phyloP scores from a whole-genome alignment of 257 asterid species.

The Penstemon barbatus region DNA sequence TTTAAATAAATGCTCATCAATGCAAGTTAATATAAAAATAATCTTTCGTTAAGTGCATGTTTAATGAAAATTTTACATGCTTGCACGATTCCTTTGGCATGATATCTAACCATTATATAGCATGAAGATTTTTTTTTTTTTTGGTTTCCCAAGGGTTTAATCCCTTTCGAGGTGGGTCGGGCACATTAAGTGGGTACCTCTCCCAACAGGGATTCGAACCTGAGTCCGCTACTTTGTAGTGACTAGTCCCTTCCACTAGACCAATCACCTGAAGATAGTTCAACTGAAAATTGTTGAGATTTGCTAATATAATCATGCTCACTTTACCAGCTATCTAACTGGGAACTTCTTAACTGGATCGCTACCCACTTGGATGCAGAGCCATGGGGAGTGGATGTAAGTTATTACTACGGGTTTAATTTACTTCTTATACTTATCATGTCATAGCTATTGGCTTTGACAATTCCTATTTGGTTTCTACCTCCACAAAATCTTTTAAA shows the following conservation, averaged over 20 bases:
- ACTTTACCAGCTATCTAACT: constrained; percentile 50
- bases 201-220: too few species aligned
- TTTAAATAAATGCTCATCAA: neutral
- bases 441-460: too few species aligned
- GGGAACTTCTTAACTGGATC: constrained; percentile 56
- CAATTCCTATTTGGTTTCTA: too few species aligned
- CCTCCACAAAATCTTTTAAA: too few species aligned
- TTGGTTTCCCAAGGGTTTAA: too few species aligned
- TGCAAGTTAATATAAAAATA: neutral
- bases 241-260: too few species aligned
- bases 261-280: too few species aligned
- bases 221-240: too few species aligned
- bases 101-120: neutral
- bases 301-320: constrained; percentile 18
- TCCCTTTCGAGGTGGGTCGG: too few species aligned
- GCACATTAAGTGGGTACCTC: too few species aligned
- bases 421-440: neutral
- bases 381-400: constrained; percentile 43
- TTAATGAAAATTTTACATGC: neutral
- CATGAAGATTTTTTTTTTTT: too few species aligned
- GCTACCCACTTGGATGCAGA: constrained; percentile 56
- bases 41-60: neutral
- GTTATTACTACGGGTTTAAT: constrained; percentile 13
- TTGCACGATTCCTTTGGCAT: neutral
- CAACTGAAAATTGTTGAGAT: neutral